Conservation (phyloP, 2,329 filamentous ascomycete genomes). For the Colletotrichum sp. region DNA sequence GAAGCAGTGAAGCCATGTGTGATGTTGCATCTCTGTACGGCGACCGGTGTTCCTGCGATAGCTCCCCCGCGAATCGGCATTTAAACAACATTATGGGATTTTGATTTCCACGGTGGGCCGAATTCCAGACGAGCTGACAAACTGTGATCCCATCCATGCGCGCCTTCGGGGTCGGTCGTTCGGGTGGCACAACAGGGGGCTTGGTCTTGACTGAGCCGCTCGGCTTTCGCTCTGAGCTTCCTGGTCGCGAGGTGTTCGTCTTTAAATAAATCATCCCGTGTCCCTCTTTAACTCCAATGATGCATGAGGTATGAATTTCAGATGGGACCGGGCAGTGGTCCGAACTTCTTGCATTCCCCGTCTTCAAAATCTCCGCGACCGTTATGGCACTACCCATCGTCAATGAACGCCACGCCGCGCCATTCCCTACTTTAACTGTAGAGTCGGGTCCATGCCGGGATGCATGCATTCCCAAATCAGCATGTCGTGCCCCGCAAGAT, state of each 20-base stretch:
- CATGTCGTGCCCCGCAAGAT: neutral
- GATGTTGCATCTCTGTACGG: fast-evolving
- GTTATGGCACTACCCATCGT: no score
- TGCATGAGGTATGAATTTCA: neutral
- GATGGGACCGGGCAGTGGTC: neutral
- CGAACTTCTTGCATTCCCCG: neutral
- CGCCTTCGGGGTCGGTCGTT: neutral
- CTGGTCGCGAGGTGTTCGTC: neutral
- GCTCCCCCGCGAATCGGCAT: neutral
- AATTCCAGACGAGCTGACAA: neutral
- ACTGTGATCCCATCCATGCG: neutral
- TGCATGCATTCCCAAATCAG: neutral
- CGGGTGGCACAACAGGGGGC: neutral
- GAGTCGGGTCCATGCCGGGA: neutral
- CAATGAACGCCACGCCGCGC: no score
- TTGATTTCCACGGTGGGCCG: neutral
- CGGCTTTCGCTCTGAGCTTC: neutral
- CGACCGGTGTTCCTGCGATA: neutral
- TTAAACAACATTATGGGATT: neutral
- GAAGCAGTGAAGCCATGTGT: neutral
- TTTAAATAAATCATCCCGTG: neutral
- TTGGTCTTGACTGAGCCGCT: neutral
- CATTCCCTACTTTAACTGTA: neutral
- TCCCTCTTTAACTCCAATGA: fast-evolving
- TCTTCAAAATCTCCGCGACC: neutral